These are phyloP conservation scores for Parmelia sp. DNA, from an alignment of 495 filamentous ascomycete genomes.

Conservation along the genomic window DNA sequence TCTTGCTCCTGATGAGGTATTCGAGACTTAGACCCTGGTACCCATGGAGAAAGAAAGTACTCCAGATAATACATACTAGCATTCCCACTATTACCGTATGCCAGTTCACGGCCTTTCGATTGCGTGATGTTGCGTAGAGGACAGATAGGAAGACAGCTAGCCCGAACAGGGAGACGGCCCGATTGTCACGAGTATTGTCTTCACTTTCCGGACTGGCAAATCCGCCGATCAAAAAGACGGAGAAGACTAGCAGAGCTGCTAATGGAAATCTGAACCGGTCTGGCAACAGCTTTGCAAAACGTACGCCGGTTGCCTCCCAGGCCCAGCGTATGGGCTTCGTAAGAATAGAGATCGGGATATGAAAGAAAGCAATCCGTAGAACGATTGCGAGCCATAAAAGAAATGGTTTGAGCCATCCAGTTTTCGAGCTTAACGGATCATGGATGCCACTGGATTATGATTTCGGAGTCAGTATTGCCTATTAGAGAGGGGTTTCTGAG, in stretches of 20 bases:
- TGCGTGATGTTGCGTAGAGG: conserved; percentile 63
- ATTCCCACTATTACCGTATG: conserved; percentile 79
- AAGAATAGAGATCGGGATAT: conserved; percentile 60
- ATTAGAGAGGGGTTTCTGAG: too few relatives aligned
- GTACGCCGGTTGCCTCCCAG: conserved; percentile 58
- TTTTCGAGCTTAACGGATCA: conserved; percentile 41
- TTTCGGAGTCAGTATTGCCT: too few relatives aligned
- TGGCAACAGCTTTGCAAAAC: conserved; percentile 50
- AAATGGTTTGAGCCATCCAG: conserved; percentile 78
- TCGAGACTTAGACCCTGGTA: not conserved
- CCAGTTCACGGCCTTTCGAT: conserved; percentile 62
- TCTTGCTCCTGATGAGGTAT: not conserved
- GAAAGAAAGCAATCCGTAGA: conserved; percentile 65
- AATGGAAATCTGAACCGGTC: conserved; percentile 53
- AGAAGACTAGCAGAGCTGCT: conserved; percentile 54
- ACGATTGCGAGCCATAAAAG: conserved; percentile 71
- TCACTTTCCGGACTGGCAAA: conserved; percentile 62
- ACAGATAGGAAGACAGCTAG: conserved; percentile 61
- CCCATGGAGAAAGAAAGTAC: not conserved
- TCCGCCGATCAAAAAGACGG: conserved; percentile 65
- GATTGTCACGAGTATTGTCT: conserved; percentile 62
- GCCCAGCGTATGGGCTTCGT: conserved; percentile 57
- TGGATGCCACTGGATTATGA: too few relatives aligned
- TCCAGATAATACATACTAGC: conserved; percentile 13
- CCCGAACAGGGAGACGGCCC: conserved; percentile 55